A percentile compares a stretch with the other conserved stretches of the same genome.
These are phyloP conservation scores for Sugiyamaella floridensis DNA, from an alignment of 805 yeast genomes.

Conservation along the genomic window DNA sequence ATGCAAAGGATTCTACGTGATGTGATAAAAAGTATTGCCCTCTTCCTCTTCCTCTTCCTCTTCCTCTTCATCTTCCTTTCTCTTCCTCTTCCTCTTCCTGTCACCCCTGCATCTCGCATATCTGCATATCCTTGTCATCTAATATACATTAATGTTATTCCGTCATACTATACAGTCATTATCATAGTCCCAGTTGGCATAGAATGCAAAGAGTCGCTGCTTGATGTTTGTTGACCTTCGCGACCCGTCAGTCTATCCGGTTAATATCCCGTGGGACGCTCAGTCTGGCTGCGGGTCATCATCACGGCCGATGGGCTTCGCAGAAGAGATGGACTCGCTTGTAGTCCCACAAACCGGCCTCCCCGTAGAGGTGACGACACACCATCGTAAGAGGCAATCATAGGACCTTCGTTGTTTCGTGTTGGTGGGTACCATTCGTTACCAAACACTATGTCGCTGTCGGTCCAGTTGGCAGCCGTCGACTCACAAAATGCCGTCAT, in stretches of 20 bases:
- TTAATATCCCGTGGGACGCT: slow-evolving; percentile 2
- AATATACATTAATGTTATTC: background rate
- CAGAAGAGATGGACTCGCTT: background rate
- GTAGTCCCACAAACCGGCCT: background rate
- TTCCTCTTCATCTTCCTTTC: no score
- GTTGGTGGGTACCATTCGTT: slow-evolving; percentile 10
- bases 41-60: no score
- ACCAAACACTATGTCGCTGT: background rate
- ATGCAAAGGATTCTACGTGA: no score
- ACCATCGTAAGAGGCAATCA: background rate
- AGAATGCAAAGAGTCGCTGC: background rate
- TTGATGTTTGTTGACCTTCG: no score
- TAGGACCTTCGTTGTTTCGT: background rate
- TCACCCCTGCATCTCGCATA: no score
- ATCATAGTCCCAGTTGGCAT: background rate
- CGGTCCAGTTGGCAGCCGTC: slow-evolving; percentile 6
- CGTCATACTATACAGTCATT: background rate
- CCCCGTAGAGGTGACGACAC: slow-evolving; percentile 2
- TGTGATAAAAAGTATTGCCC: no score
- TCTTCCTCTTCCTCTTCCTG: no score
- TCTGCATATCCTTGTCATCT: background rate
- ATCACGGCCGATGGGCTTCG: slow-evolving; percentile 1
- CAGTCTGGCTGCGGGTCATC: slow-evolving; percentile 11
- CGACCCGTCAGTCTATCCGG: background rate
- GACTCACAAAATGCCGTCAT: slow-evolving; percentile 21